A percentile compares a stretch with the other conserved stretches of the same genome.
Conservation (phyloP, 768 basidiomycete species). For the Trichaptum fuscoviolaceum region DNA sequence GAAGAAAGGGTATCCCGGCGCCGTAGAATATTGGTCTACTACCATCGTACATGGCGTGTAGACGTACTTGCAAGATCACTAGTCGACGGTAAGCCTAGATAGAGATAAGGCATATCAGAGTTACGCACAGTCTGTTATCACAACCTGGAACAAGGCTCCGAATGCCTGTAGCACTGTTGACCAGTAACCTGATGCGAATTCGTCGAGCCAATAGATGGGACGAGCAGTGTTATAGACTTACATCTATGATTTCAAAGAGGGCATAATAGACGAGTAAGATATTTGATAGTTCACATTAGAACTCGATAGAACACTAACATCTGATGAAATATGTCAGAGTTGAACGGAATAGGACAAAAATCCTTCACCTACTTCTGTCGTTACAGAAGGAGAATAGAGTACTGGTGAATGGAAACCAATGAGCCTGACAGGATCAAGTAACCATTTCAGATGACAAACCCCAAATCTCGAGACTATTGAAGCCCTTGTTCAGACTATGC, state of each 20-base stretch:
- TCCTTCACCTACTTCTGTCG: neutral
- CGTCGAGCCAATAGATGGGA: neutral
- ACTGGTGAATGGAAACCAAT: neutral
- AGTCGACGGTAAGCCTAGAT: neutral
- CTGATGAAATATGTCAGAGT: neutral
- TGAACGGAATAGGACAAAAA: neutral
- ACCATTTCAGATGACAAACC: neutral
- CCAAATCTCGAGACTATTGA: neutral
- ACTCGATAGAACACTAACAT: neutral
- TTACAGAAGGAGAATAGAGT: neutral
- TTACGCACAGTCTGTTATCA: neutral
- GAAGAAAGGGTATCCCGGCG: neutral
- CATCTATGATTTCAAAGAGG: neutral
- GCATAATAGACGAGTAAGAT: too few relatives aligned
- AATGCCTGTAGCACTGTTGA: neutral
- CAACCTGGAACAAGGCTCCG: neutral
- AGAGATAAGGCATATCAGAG: neutral
- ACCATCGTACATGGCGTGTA: neutral
- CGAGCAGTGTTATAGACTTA: neutral
- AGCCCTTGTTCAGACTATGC: neutral
- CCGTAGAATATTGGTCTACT: neutral
- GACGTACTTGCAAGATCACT: neutral
- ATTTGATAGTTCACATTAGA: neutral
- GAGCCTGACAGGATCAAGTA: neutral
- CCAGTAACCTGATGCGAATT: neutral